phyloP scores from a whole-genome alignment of 1,139 yeast species.

The Taphrina wiesneri region DNA sequence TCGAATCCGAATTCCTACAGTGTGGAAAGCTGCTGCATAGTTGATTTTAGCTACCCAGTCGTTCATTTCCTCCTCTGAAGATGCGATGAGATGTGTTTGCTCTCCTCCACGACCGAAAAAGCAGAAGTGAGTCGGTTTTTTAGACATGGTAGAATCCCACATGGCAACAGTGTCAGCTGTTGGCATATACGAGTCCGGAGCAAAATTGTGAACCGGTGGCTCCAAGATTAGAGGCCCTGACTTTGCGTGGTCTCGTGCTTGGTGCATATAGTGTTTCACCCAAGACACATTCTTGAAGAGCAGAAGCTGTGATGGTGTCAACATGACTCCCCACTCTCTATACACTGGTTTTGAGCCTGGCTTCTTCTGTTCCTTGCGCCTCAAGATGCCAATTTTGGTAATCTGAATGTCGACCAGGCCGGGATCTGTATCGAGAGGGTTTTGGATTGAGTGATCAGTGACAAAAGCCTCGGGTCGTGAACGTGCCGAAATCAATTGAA shows the following conservation, averaged over 20 bases:
- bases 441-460: slow-evolving; percentile 35
- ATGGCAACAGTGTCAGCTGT: slow-evolving; percentile 49
- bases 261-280: slow-evolving; percentile 45
- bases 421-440: slow-evolving; percentile 43
- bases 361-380: slow-evolving; percentile 47
- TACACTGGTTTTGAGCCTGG: slow-evolving; percentile 45
- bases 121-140: slow-evolving; percentile 41
- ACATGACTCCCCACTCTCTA: slow-evolving; percentile 51
- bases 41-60: slow-evolving; percentile 63
- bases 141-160: slow-evolving; percentile 34
- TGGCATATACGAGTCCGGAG: slow-evolving; percentile 46
- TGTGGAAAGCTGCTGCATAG: slow-evolving; percentile 55
- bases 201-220: slow-evolving; percentile 49
- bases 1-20: slow-evolving; percentile 45
- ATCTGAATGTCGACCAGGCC: slow-evolving; percentile 49
- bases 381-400: slow-evolving; percentile 48
- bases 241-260: slow-evolving; percentile 39
- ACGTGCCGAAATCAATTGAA: slow-evolving; percentile 47
- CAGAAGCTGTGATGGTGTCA: slow-evolving; percentile 50
- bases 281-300: slow-evolving; percentile 49
- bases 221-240: slow-evolving; percentile 41
- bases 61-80: slow-evolving; percentile 48
- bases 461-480: slow-evolving; percentile 48
- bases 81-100: slow-evolving; percentile 48
- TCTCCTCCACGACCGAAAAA: slow-evolving; percentile 46